A percentile compares a stretch with the other conserved stretches of the same genome.
These are phyloP conservation scores for Volvariella volvacea DNA, from an alignment of 1,284 basidiomycete genomes.

Conservation along the genomic window DNA sequence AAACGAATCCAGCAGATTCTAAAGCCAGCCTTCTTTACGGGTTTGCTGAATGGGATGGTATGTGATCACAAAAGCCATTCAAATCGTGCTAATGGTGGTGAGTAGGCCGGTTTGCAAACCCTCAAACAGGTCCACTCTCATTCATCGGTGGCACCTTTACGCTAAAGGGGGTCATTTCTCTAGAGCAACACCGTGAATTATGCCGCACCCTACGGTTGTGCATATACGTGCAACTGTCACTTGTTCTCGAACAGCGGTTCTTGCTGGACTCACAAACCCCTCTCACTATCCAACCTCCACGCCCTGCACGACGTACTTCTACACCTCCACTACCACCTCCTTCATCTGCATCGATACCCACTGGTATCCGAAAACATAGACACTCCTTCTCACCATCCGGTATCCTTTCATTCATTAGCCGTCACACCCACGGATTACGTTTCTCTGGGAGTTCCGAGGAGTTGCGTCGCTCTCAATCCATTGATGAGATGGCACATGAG, in stretches of 20 bases:
- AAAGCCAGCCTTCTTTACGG: constrained; percentile 39
- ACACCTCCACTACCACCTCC: constrained; percentile 23
- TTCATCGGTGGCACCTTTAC: constrained; percentile 58
- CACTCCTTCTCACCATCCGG: constrained; percentile 13
- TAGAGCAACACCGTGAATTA: constrained; percentile 36
- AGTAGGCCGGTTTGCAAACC: background rate
- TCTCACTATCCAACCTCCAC: constrained; percentile 29
- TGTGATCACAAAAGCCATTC: constrained; percentile 11
- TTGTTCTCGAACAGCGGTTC: constrained; percentile 56
- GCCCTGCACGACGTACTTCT: constrained; percentile 15
- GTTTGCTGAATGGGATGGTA: constrained; percentile 43
- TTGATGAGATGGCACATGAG: too few relatives aligned
- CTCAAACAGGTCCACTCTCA: constrained; percentile 11
- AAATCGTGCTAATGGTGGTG: background rate
- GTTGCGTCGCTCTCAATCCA: constrained; percentile 10
- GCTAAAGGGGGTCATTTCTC: constrained; percentile 38
- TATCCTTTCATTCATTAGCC: constrained; percentile 36
- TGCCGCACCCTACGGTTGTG: constrained; percentile 43
- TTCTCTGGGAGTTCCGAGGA: too few relatives aligned
- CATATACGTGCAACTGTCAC: constrained; percentile 51
- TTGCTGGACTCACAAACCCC: constrained; percentile 43
- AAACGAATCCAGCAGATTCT: constrained; percentile 16
- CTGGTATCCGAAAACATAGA: background rate
- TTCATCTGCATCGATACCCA: constrained; percentile 16
- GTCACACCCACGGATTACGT: constrained; percentile 22